phyloP scores from a whole-genome alignment of 345 rosid genomes.

The Heritiera littoralis region DNA sequence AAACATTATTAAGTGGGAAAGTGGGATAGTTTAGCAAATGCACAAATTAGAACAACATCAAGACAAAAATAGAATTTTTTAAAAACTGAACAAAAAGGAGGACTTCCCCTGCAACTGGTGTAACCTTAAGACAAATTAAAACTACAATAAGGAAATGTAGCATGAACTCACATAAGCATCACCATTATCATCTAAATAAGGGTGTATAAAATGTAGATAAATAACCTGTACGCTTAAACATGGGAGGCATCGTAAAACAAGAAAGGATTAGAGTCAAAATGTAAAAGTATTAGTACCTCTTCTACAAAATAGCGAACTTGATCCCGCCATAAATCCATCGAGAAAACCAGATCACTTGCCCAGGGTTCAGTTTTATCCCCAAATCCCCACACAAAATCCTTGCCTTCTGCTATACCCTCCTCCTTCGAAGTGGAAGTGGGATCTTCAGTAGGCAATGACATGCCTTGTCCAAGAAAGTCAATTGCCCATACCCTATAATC shows the following conservation, averaged over 20 bases:
- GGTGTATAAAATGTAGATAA: background rate
- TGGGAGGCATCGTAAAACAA: background rate
- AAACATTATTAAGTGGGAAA: too few species aligned
- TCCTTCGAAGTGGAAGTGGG: constrained; percentile 49
- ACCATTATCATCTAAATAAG: background rate
- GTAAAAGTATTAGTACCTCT: constrained; percentile 54
- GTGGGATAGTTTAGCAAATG: too few species aligned
- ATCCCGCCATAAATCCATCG: constrained; percentile 84
- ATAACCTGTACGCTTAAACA: background rate
- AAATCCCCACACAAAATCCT: constrained; percentile 69
- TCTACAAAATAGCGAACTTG: constrained; percentile 76
- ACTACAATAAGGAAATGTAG: background rate
- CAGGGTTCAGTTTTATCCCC: constrained; percentile 79
- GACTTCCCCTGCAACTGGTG: background rate
- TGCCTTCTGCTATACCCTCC: constrained; percentile 7
- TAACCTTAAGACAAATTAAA: background rate
- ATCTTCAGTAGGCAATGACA: constrained; percentile 74
- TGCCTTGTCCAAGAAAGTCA: constrained; percentile 95
- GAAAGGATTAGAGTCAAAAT: background rate
- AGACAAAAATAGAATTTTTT: too few species aligned
- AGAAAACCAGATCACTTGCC: constrained; percentile 77
- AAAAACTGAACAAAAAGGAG: too few species aligned
- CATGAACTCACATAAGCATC: background rate
- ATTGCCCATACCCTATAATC: constrained; percentile 93
- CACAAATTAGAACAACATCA: too few species aligned